Base-by-base conservation (phyloP, 305 asterid species). In the Fraxinus albicans region DNA sequence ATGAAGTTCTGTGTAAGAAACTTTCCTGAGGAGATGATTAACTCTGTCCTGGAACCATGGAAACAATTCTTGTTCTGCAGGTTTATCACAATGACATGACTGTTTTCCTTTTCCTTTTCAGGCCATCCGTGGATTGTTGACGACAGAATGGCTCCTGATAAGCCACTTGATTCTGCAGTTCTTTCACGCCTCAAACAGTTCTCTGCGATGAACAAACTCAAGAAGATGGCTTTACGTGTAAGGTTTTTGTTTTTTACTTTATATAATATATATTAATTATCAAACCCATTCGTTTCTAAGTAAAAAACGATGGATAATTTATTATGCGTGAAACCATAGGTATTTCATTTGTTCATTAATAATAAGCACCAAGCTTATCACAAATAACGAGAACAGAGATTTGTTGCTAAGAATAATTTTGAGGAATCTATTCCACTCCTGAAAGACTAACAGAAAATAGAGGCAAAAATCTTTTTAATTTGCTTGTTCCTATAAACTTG, bases 111-210 rank as follows among this genome's bases (percentile, higher is more conserved):
- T 19, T 25, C 47, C 38, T 75, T 27, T 21, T n/a, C 38, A 88
- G 91, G 91, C 73, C 91, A 88, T 72, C 91, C 87, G 23, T 86
- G 89, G 89, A 88, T 88, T 72, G 84, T 86, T 58, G 87, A 86
- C 33, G 89, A 85, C 85, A 82, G 55, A 9, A 83, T 85, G 21
- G 89, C 91, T 33, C 91, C 91, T 4, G 91, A 88, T 73, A 86
- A 80, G 47, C 89, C 91, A 5, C 82, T 86, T 82, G 88, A 86
- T 33, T 86, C 89, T 70, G 91, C 89, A 79, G 91, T 88, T 73
- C 73, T 88, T 36, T 84, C 87, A 2, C 91, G 88, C 70, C 81
- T 88, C 73, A 88, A 86, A 79, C 91, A 88, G 31, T 88, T 88
- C 82, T 88, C 79, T 55, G 91, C 87, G 1, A 88, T 88, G 91